Evolutionary conservation across 129 eudicot species (phyloP).

Genomic region (Mikania micrantha): DNA sequence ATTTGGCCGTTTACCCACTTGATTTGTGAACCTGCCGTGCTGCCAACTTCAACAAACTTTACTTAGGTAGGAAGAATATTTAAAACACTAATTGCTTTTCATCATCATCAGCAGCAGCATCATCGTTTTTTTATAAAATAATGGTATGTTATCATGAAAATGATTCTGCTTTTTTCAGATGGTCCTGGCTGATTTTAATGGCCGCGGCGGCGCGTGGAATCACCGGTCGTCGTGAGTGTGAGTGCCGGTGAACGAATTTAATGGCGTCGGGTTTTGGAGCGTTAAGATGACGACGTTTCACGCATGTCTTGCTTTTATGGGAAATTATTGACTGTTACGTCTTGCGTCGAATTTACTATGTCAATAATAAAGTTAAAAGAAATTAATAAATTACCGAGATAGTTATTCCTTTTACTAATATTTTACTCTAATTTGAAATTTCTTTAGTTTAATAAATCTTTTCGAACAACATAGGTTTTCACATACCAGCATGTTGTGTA

Average conservation of each 20-base stretch:
- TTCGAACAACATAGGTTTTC: too few relatives aligned
- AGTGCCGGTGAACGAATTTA: neutral
- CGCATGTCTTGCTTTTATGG: slow-evolving; percentile 13
- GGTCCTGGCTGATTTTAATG: neutral
- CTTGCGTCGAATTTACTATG: neutral
- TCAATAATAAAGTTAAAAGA: too few relatives aligned
- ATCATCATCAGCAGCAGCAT: neutral
- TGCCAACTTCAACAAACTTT: slow-evolving; percentile 81
- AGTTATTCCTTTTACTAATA: too few relatives aligned
- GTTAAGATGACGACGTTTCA: neutral
- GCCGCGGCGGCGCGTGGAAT: slow-evolving; percentile 21
- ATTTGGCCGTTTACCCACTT: slow-evolving; percentile 65
- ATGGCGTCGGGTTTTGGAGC: slow-evolving; percentile 1
- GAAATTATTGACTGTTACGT: slow-evolving; percentile 15
- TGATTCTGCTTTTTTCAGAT: neutral
- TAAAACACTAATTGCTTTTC: neutral
- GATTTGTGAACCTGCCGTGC: slow-evolving; percentile 35
- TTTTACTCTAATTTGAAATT: too few relatives aligned
- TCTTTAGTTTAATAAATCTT: too few relatives aligned
- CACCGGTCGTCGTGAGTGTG: neutral
- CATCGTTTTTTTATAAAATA: too few relatives aligned
- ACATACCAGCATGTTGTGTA: too few relatives aligned
- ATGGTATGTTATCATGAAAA: neutral
- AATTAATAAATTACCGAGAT: too few relatives aligned
- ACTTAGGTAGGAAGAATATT: slow-evolving; percentile 67